A percentile compares a stretch with the other conserved stretches of the same genome.
These are phyloP conservation scores for Petunia hybrid DNA, from an alignment of 305 asterid species.

Conservation along the genomic window DNA sequence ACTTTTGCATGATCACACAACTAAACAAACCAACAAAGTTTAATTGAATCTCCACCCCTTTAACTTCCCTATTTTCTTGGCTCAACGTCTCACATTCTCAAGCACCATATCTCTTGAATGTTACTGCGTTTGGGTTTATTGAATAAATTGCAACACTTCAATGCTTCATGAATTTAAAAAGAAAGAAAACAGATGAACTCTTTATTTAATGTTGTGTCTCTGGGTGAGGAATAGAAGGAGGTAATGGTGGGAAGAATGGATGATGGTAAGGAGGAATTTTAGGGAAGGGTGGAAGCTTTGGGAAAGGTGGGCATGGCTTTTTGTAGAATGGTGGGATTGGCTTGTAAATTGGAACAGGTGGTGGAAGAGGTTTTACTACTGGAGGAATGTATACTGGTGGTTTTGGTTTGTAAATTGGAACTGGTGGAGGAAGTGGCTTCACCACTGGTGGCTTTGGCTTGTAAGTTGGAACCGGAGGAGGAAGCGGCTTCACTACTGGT, in stretches of 20 bases:
- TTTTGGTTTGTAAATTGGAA: constrained; percentile 29
- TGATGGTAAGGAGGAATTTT: constrained; percentile 33
- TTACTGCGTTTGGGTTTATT: neutral
- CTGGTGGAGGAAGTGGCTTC: constrained; percentile 35
- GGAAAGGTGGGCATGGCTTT: constrained; percentile 35
- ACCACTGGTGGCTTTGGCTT: constrained; percentile 33
- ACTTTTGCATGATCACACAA: constrained; percentile 29
- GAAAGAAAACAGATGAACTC: constrained; percentile 15
- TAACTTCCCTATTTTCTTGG: constrained; percentile 4
- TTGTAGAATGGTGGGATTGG: constrained; percentile 22
- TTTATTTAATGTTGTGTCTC: constrained; percentile 5
- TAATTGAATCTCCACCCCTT: neutral
- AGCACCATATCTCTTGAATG: constrained; percentile 11
- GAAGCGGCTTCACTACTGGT: constrained; percentile 32
- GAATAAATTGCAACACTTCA: constrained; percentile 2
- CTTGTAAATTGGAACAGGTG: constrained; percentile 33
- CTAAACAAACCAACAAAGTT: constrained; percentile 18
- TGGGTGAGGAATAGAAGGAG: constrained; percentile 27
- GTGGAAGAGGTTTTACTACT: constrained; percentile 30
- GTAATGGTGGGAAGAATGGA: constrained; percentile 31
- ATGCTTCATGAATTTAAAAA: neutral
- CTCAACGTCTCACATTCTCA: neutral
- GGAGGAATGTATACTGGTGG: constrained; percentile 30
- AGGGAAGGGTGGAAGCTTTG: constrained; percentile 28
- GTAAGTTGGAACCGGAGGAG: constrained; percentile 30